Evolutionary conservation across 225 moss, liverwort and hornwort species (phyloP).

Genomic region (Physcomitrium patens): DNA sequence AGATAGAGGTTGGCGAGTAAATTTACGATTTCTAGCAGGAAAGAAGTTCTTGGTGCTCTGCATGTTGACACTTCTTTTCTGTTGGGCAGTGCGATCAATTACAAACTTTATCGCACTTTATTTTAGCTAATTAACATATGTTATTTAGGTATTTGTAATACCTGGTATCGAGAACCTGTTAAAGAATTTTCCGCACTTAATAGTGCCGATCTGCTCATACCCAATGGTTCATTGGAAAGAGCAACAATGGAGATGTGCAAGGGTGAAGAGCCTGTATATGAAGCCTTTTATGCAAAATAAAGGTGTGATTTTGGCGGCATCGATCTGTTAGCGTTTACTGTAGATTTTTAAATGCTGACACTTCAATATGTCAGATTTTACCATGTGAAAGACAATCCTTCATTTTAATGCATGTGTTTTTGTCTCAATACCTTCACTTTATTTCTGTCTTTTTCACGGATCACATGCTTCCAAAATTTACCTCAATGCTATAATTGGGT

Average conservation of each 20-base stretch:
- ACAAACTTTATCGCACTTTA: conserved; percentile 36
- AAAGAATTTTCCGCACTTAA: conserved; percentile 8
- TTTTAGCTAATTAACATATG: conserved; percentile 29
- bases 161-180: conserved; percentile 18
- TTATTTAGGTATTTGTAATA: conserved; percentile 8
- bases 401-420: no score
- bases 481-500: no score
- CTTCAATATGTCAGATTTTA: no score
- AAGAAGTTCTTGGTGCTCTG: conserved; percentile 60
- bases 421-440: no score
- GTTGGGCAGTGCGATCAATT: conserved; percentile 53
- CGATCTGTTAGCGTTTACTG: neutral
- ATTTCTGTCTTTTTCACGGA: no score
- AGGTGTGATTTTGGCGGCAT: conserved; percentile 59
- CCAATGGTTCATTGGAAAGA: conserved; percentile 21
- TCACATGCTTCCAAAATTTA: no score
- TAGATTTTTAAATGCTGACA: no score
- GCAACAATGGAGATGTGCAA: conserved; percentile 25
- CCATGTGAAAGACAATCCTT: no score
- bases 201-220: conserved; percentile 20
- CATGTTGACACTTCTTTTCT: conserved; percentile 47
- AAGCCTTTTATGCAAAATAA: conserved; percentile 44
- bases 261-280: conserved; percentile 45
- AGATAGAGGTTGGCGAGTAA: conserved; percentile 66
- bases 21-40: conserved; percentile 67